Percentiles rank a stretch among this genome's conserved stretches.
Evolutionary conservation across 495 filamentous ascomycete species (phyloP).

Genomic region (Neohortaea acidophila): DNA sequence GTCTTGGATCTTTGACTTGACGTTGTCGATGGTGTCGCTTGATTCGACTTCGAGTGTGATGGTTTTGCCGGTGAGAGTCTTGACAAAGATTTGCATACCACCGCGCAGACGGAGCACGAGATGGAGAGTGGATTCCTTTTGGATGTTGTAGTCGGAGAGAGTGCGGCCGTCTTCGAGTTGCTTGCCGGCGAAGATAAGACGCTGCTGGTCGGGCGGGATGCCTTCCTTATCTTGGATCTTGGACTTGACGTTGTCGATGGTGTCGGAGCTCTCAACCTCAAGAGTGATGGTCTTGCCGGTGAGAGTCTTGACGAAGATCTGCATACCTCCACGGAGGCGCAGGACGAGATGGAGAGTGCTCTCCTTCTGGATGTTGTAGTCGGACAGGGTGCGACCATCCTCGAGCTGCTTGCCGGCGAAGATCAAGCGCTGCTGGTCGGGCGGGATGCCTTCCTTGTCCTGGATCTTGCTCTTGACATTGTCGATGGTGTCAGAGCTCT

Average conservation of each 20-base stretch:
- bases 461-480: slow-evolving; percentile 99
- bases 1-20: slow-evolving; percentile 62
- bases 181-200: slow-evolving; percentile 58
- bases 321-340: slow-evolving; percentile 96
- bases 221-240: slow-evolving; percentile 72
- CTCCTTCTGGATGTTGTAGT: slow-evolving; percentile 99
- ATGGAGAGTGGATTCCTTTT: slow-evolving; percentile 58
- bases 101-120: slow-evolving; percentile 56
- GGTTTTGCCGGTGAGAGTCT: slow-evolving; percentile 58
- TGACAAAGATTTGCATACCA: slow-evolving; percentile 64
- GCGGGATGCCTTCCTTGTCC: slow-evolving; percentile 98
- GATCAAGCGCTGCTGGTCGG: slow-evolving; percentile 97
- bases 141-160: slow-evolving; percentile 59
- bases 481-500: slow-evolving; percentile 95
- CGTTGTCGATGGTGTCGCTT: slow-evolving; percentile 37
- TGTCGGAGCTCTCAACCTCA: slow-evolving; percentile 90
- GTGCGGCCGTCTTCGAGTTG: slow-evolving; percentile 59
- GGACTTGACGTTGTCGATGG: slow-evolving; percentile 87
- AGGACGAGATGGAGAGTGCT: slow-evolving; percentile 90
- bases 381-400: slow-evolving; percentile 86
- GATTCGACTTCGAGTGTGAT: slow-evolving; percentile 59
- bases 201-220: slow-evolving; percentile 65
- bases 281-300: slow-evolving; percentile 98
- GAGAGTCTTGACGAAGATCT: slow-evolving; percentile 60
- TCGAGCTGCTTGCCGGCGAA: slow-evolving; percentile 98